Evolutionary conservation across 78 protist species (phyloP).

Genomic region (Dictyostelium capitatum): DNA sequence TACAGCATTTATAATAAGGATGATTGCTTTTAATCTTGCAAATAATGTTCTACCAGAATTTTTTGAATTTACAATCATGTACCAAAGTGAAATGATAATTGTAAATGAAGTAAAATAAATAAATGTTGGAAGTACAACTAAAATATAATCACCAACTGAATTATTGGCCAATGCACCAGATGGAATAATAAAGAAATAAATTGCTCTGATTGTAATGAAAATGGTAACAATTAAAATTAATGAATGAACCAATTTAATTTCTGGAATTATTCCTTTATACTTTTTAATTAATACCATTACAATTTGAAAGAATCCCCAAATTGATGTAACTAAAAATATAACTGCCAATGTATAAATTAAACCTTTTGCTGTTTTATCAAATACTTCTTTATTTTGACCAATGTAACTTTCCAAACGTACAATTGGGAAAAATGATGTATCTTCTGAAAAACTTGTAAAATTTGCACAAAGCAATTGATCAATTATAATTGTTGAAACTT

Average conservation of each 20-base stretch:
- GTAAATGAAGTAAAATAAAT: conserved; percentile 54
- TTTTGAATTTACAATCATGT: conserved; percentile 17
- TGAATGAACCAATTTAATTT: conserved; percentile 33
- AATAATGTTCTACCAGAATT: neutral
- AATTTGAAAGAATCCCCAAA: conserved; percentile 52
- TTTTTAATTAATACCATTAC: neutral
- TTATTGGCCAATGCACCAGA: conserved; percentile 6
- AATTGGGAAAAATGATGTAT: conserved; percentile 32
- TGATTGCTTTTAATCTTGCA: neutral
- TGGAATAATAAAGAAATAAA: conserved; percentile 48
- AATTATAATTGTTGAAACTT: neutral
- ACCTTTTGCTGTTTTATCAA: conserved; percentile 27
- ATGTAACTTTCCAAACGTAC: neutral
- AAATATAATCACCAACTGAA: conserved; percentile 43
- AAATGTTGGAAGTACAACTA: conserved; percentile 58
- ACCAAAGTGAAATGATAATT: conserved; percentile 36
- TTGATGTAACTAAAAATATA: neutral
- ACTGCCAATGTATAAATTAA: conserved; percentile 28
- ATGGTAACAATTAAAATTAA: conserved; percentile 18
- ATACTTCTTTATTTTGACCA: neutral
- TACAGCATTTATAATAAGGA: neutral
- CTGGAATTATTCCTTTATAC: neutral
- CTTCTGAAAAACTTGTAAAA: neutral
- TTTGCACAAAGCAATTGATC: neutral
- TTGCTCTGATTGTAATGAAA: conserved; percentile 9